These are phyloP conservation scores for Sequoia sempervirens DNA, from an alignment of 75 land plant genomes.

Conservation along the genomic window DNA sequence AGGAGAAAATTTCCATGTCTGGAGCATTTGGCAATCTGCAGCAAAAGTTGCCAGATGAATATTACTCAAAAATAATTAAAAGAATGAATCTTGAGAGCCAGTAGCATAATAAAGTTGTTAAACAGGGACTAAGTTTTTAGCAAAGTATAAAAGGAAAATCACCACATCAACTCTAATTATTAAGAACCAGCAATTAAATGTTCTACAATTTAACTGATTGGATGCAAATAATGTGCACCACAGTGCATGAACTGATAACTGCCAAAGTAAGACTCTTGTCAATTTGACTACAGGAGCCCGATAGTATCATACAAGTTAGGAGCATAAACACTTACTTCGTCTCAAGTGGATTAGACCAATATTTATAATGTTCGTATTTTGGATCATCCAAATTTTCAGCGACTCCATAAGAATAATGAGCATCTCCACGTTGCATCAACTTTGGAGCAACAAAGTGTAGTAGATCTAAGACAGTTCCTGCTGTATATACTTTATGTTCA, in stretches of 20 bases:
- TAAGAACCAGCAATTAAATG: background rate
- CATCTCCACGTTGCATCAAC: conserved; percentile 76
- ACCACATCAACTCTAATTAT: background rate
- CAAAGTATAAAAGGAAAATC: background rate
- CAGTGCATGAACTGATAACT: background rate
- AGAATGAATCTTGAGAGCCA: background rate
- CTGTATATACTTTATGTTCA: conserved; percentile 63
- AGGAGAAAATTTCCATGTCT: conserved; percentile 74
- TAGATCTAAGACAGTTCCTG: conserved; percentile 47
- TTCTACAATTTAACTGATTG: background rate
- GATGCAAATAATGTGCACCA: background rate
- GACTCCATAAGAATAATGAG: conserved; percentile 73
- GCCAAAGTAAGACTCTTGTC: background rate
- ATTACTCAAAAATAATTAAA: background rate
- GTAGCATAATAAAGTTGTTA: background rate
- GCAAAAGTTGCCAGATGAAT: background rate
- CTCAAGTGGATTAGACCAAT: conserved; percentile 93
- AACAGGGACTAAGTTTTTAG: background rate
- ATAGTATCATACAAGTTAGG: background rate
- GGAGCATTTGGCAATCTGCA: conserved; percentile 85
- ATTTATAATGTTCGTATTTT: conserved; percentile 70
- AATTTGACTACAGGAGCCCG: background rate
- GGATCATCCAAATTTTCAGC: conserved; percentile 78
- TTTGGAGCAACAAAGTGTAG: conserved; percentile 72
- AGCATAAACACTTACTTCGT: conserved; percentile 53